Conservation (phyloP, 768 basidiomycete species). For the Tricholoma saponaceum region DNA sequence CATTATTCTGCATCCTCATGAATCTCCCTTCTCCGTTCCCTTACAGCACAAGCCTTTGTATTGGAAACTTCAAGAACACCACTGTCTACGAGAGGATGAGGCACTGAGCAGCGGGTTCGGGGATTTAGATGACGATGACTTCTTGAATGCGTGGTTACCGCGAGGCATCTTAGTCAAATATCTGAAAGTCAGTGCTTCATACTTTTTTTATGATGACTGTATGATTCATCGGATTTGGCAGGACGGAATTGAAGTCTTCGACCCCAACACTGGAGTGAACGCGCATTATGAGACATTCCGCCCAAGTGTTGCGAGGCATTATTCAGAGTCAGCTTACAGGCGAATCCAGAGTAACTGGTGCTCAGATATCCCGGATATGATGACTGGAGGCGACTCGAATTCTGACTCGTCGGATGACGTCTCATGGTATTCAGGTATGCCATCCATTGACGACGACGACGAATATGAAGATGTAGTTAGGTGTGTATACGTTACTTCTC, state of each 20-base stretch:
- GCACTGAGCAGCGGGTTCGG: slow-evolving; percentile 32
- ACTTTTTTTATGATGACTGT: neutral
- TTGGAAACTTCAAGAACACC: slow-evolving; percentile 41
- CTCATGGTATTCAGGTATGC: slow-evolving; percentile 11
- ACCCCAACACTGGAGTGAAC: slow-evolving; percentile 33
- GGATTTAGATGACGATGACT: slow-evolving; percentile 34
- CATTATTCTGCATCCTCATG: slow-evolving; percentile 9
- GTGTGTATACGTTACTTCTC: slow-evolving; percentile 9
- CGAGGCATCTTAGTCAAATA: slow-evolving; percentile 27
- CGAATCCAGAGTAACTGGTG: slow-evolving; percentile 25
- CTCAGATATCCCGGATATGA: slow-evolving; percentile 27
- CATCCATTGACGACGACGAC: slow-evolving; percentile 32
- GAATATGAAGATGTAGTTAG: slow-evolving; percentile 34
- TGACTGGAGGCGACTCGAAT: slow-evolving; percentile 23
- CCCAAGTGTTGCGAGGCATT: slow-evolving; percentile 33
- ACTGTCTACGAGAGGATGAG: slow-evolving; percentile 36
- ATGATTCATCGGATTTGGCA: slow-evolving; percentile 9
- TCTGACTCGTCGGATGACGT: slow-evolving; percentile 12
- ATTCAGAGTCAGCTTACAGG: slow-evolving; percentile 32
- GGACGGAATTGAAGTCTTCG: slow-evolving; percentile 39
- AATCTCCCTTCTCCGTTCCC: slow-evolving; percentile 18
- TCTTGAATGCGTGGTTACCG: slow-evolving; percentile 48
- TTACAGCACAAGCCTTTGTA: slow-evolving; percentile 34
- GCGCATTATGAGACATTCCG: slow-evolving; percentile 43
- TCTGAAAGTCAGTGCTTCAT: slow-evolving; percentile 25